Percentiles rank a stretch among this genome's conserved stretches.
Evolutionary conservation across 2,329 filamentous ascomycete species (phyloP).

Genomic region (Hypoxylon rubiginosum): DNA sequence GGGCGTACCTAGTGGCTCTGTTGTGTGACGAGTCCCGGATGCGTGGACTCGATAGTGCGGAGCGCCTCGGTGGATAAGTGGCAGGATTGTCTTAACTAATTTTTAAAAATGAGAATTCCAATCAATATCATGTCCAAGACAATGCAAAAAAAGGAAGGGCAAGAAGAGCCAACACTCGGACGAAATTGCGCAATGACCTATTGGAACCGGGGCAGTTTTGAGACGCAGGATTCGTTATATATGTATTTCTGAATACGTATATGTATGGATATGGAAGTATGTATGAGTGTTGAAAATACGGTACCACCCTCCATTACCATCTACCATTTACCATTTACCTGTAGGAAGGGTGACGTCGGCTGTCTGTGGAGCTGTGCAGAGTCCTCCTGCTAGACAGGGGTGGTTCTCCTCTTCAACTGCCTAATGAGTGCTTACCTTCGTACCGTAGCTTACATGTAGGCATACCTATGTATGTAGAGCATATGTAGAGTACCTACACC

Average conservation of each 20-base stretch:
- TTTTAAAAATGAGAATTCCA: constrained; percentile 24
- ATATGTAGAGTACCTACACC: constrained; percentile 9
- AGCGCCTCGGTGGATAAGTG: constrained; percentile 38
- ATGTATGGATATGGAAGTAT: constrained; percentile 15
- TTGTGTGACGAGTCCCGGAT: constrained; percentile 37
- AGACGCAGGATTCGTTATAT: constrained; percentile 29
- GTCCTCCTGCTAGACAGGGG: constrained; percentile 8
- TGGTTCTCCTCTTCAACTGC: constrained; percentile 1
- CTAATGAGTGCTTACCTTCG: constrained; percentile 11
- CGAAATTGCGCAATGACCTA: constrained; percentile 25
- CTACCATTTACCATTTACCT: neutral
- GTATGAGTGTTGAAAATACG: constrained; percentile 25
- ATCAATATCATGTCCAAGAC: constrained; percentile 34
- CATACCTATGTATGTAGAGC: too few relatives aligned
- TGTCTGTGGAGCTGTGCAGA: constrained; percentile 27
- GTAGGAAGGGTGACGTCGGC: constrained; percentile 37
- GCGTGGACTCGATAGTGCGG: constrained; percentile 40
- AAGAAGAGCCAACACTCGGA: constrained; percentile 6
- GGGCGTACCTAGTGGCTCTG: constrained; percentile 24
- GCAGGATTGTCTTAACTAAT: constrained; percentile 19
- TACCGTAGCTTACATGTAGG: neutral
- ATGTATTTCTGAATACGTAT: constrained; percentile 13
- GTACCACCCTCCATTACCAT: constrained; percentile 8
- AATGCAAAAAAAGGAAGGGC: constrained; percentile 8
- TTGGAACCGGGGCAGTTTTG: constrained; percentile 14